These are phyloP conservation scores for Penicillium riverlandense DNA, from an alignment of 495 filamentous ascomycete species.

Conservation along the genomic window DNA sequence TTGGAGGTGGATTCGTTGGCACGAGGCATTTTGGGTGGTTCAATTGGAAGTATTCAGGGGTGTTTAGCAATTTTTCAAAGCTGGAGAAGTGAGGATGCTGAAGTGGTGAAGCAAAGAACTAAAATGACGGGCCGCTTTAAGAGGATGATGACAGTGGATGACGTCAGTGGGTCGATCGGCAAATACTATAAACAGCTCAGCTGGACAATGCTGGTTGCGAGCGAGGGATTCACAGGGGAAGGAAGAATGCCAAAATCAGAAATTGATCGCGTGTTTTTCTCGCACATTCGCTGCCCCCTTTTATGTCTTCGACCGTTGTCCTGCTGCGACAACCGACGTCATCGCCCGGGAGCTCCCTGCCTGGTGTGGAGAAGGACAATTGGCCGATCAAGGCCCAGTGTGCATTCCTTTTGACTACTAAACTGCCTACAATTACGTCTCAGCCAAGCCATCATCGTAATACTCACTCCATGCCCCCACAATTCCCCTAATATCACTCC, in stretches of 20 bases:
- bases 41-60: conserved; percentile 9
- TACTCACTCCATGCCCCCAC: neutral
- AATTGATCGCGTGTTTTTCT: neutral
- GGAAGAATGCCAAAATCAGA: no score
- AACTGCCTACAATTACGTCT: conserved; percentile 7
- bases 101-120: no score
- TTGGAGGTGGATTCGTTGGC: conserved; percentile 69
- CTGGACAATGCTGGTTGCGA: no score
- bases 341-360: neutral
- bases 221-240: no score
- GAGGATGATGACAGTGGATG: conserved; percentile 30
- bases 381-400: conserved; percentile 1
- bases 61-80: conserved; percentile 3
- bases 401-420: conserved; percentile 3
- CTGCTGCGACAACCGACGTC: no score
- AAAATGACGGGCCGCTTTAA: conserved; percentile 11
- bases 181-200: neutral
- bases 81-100: neutral
- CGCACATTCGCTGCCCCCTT: neutral
- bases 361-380: neutral
- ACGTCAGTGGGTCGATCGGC: conserved; percentile 20
- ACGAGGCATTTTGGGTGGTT: conserved; percentile 56
- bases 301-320: neutral
- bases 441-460: conserved; percentile 5
- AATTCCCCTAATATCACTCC: conserved; percentile 32